A percentile compares a stretch with the other conserved stretches of the same genome.
These are phyloP conservation scores for Acanthamoeba triangularis DNA, from an alignment of 208 protist genomes.

Conservation along the genomic window DNA sequence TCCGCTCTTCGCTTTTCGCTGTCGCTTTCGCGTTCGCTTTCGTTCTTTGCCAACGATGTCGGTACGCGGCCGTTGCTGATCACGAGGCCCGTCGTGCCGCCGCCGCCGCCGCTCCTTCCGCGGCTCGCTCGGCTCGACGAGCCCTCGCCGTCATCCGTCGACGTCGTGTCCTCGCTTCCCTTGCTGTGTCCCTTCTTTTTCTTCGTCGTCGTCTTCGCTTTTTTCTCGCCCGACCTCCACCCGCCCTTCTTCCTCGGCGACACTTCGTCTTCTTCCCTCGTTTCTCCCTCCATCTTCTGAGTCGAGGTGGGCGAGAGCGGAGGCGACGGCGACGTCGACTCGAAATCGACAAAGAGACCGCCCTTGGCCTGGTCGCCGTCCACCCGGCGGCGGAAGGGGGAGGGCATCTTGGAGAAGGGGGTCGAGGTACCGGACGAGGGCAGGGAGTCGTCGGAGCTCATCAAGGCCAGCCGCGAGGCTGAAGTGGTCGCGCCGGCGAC, in stretches of 20 bases:
- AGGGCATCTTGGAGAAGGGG: conserved; percentile 58
- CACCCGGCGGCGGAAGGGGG: not conserved
- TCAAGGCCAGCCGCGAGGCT: not conserved
- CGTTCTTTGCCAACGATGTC: not conserved
- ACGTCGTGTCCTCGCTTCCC: not conserved
- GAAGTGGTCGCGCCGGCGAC: not conserved
- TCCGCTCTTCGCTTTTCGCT: not conserved
- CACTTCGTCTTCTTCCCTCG: not conserved
- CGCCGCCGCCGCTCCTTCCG: too few species aligned
- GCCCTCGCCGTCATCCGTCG: not conserved
- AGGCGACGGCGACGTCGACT: not conserved
- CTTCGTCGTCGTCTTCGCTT: not conserved
- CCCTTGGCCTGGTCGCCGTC: not conserved
- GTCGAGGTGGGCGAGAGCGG: not conserved
- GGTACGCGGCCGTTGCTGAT: not conserved
- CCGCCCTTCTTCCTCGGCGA: not conserved
- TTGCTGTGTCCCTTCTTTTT: not conserved
- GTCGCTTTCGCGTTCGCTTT: not conserved
- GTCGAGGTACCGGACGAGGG: not conserved
- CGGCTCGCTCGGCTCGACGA: too few species aligned
- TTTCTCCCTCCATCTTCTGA: not conserved
- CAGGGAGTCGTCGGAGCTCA: not conserved
- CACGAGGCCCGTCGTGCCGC: not conserved
- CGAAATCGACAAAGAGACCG: not conserved
- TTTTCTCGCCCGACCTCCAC: too few species aligned